Evolutionary conservation across 352 stramenopile genomes (phyloP).

Genomic region (Phytophthora cryptogea): DNA sequence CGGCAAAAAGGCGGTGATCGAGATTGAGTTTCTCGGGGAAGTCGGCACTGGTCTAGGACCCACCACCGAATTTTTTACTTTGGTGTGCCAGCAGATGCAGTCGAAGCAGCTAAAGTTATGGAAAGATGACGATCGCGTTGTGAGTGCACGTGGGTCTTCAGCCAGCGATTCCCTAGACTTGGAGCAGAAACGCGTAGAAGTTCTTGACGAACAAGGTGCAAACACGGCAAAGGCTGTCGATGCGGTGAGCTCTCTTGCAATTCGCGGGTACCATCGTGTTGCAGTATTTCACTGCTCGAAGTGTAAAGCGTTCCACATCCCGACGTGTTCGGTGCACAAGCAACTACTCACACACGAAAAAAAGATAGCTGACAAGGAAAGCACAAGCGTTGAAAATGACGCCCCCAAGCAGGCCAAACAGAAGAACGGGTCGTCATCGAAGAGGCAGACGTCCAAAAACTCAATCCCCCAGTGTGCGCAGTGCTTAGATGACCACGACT

Average conservation of each 20-base stretch:
- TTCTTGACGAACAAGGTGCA: slow-evolving; percentile 12
- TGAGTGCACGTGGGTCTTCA: not conserved
- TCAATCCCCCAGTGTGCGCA: slow-evolving; percentile 57
- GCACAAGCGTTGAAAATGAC: not conserved
- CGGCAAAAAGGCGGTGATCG: slow-evolving; percentile 75
- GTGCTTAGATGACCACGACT: slow-evolving; percentile 59
- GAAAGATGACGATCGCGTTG: slow-evolving; percentile 47
- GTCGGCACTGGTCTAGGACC: slow-evolving; percentile 74
- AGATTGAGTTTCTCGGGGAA: slow-evolving; percentile 83
- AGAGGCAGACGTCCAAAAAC: slow-evolving; percentile 9
- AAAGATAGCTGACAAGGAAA: slow-evolving; percentile 18
- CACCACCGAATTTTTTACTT: slow-evolving; percentile 81
- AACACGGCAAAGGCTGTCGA: slow-evolving; percentile 3
- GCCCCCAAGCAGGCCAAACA: slow-evolving; percentile 3
- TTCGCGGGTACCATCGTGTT: slow-evolving; percentile 76
- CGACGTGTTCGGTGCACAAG: slow-evolving; percentile 50
- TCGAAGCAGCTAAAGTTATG: slow-evolving; percentile 60
- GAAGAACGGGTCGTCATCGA: slow-evolving; percentile 4
- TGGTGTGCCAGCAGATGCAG: slow-evolving; percentile 77
- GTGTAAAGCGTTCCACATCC: slow-evolving; percentile 58
- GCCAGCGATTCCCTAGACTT: slow-evolving; percentile 7
- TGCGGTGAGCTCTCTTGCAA: slow-evolving; percentile 34
- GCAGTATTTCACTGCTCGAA: slow-evolving; percentile 61
- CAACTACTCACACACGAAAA: slow-evolving; percentile 65
- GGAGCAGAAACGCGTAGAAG: slow-evolving; percentile 20